Conservation (phyloP, 495 filamentous ascomycete species). For the Aspergillus avenaceus region DNA sequence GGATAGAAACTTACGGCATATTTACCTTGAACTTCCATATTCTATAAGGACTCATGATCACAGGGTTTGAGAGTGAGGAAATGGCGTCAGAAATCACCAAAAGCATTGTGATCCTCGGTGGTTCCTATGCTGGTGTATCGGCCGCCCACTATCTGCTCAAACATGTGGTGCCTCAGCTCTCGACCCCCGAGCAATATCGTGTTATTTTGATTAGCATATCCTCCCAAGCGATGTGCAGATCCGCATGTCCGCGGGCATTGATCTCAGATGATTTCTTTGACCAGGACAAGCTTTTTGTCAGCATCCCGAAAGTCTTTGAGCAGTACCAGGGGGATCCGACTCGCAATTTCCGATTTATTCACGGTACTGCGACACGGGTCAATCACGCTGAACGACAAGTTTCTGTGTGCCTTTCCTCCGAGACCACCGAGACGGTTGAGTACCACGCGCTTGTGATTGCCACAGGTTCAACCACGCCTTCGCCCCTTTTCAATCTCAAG, state of each 20-base stretch:
- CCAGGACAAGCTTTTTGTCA: slow-evolving; percentile 46
- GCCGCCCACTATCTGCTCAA: slow-evolving; percentile 51
- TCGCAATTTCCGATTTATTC: slow-evolving; percentile 28
- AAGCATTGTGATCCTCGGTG: slow-evolving; percentile 50
- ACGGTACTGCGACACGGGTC: slow-evolving; percentile 30
- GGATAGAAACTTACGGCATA: too few species aligned
- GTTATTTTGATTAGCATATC: slow-evolving; percentile 45
- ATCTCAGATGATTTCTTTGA: slow-evolving; percentile 40
- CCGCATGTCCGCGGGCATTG: slow-evolving; percentile 42
- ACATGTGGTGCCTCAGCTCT: slow-evolving; percentile 41
- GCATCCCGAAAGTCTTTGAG: slow-evolving; percentile 32
- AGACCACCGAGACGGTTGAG: slow-evolving; percentile 13
- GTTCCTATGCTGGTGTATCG: slow-evolving; percentile 48
- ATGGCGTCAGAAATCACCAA: slow-evolving; percentile 2
- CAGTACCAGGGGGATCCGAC: slow-evolving; percentile 28
- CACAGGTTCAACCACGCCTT: slow-evolving; percentile 29
- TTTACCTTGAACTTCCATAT: too few species aligned
- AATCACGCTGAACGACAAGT: slow-evolving; percentile 29
- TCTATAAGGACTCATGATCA: too few species aligned
- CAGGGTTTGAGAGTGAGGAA: too few species aligned
- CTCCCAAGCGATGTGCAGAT: slow-evolving; percentile 39
- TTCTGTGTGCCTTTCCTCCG: slow-evolving; percentile 10
- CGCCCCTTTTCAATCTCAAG: slow-evolving; percentile 26
- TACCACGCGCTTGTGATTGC: slow-evolving; percentile 46
- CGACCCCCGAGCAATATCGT: slow-evolving; percentile 19